A percentile compares a stretch with the other conserved stretches of the same genome.
phyloP scores from a whole-genome alignment of 345 rosid genomes.

The Linum trigynum region DNA sequence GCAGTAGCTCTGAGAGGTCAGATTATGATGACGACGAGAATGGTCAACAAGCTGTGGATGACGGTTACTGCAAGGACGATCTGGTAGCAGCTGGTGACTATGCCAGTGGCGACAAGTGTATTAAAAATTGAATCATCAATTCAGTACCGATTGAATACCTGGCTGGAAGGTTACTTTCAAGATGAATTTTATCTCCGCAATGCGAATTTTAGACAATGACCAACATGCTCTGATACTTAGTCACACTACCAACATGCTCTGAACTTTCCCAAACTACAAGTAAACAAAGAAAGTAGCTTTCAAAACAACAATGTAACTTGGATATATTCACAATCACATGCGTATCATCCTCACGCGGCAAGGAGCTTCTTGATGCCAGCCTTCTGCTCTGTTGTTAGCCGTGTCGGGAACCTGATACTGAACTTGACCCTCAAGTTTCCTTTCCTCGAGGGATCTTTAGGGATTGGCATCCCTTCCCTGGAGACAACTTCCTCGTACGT shows the following conservation, averaged over 20 bases:
- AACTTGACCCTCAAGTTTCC: slow-evolving; percentile 13
- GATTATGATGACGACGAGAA: slow-evolving; percentile 39
- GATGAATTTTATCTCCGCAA: no score
- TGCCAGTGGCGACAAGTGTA: slow-evolving; percentile 28
- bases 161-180: no score
- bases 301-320: no score
- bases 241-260: no score
- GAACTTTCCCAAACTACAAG: no score
- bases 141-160: no score
- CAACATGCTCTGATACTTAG: no score
- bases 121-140: slow-evolving; percentile 4
- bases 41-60: slow-evolving; percentile 27
- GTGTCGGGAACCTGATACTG: neutral
- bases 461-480: slow-evolving; percentile 13
- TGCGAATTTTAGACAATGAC: no score
- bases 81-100: slow-evolving; percentile 32
- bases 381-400: slow-evolving; percentile 7
- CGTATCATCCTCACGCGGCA: neutral
- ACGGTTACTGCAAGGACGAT: slow-evolving; percentile 30
- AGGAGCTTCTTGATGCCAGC: slow-evolving; percentile 2
- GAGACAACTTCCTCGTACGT: neutral
- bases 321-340: neutral
- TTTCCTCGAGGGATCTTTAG: slow-evolving; percentile 1
- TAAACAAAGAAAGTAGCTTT: no score
- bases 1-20: slow-evolving; percentile 54